Base-by-base conservation (phyloP, 768 basidiomycete species). In the Astraeus odoratus region DNA sequence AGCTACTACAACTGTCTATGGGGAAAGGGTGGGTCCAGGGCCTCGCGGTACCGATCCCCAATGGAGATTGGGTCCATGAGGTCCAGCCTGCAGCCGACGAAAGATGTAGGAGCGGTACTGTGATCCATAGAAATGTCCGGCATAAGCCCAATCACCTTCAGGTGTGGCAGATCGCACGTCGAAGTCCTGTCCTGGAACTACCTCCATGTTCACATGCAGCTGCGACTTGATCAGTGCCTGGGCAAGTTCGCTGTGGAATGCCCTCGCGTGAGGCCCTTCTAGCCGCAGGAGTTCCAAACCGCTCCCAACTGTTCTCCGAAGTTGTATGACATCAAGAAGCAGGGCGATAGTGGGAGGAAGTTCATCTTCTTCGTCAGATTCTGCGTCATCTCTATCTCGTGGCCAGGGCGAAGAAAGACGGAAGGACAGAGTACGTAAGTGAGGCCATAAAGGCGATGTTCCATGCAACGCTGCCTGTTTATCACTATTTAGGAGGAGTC, bases 291-390 rank as follows among this genome's bases (percentile, higher is more conserved):
- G 18, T 8, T 37, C 44, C 18, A 63, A 43, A n/a, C 61, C 53
- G 35, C 41, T 55, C 25, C 63, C 63, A 23, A 65, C 63, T 1
- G 53, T 47, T 39, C 56, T 58, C 49, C 61, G 52, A 44, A 65
- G 61, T 25, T 58, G 60, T 38, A 63, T 47, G 9, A 63, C 58
- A 40, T 65, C 63, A 22, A 63, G 55, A 13, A 63, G 46, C 51
- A 63, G 54, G 25, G 53, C 60, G 51, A 65, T 58, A 45, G 50
- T 39, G 15, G 63, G 61, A 0, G 56, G 51, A 16, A 62, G 49
- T 42, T 65, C 61, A 50, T 61, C 63, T 49, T 57, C 61, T 26
- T 65, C 61, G 39, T 65, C 61, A n/a, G 39, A 51, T 15, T 63
- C 61, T 20, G 36, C 27, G 39, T 65, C 63, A 27, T 63, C 61